phyloP scores from a whole-genome alignment of 345 rosid genomes.

The Eucalyptus rudis region DNA sequence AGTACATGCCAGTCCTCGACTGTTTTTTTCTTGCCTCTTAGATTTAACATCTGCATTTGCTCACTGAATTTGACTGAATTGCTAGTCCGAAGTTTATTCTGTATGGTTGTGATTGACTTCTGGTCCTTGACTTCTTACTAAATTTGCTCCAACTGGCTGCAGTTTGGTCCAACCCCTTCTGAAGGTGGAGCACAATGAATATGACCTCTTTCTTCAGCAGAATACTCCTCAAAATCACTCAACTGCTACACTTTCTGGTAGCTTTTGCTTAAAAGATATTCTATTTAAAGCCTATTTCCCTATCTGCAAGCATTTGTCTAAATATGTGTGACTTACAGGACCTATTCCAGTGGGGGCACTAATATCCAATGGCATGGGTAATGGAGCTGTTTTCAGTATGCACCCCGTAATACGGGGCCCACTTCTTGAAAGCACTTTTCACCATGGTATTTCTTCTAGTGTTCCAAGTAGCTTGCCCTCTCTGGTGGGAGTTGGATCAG shows the following conservation, averaged over 20 bases:
- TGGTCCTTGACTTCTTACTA: background rate
- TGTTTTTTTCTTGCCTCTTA: background rate
- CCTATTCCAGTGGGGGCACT: background rate
- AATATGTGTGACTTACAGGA: slow-evolving; percentile 8
- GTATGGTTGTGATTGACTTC: background rate
- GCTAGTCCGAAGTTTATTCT: background rate
- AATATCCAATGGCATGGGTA: slow-evolving; percentile 11
- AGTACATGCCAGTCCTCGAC: background rate
- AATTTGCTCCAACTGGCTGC: background rate
- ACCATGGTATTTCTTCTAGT: slow-evolving; percentile 28
- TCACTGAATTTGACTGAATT: background rate
- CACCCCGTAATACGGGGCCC: slow-evolving; percentile 8
- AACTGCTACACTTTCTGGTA: slow-evolving; percentile 23
- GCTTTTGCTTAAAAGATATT: background rate
- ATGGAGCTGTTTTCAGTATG: slow-evolving; percentile 10
- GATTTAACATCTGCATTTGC: background rate
- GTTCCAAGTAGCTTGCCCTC: slow-evolving; percentile 31
- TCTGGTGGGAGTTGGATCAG: slow-evolving; percentile 17
- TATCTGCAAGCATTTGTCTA: background rate
- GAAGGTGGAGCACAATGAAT: slow-evolving; percentile 14
- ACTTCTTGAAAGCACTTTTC: slow-evolving; percentile 12
- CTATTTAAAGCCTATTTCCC: background rate
- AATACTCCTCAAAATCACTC: slow-evolving; percentile 16
- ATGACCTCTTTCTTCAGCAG: slow-evolving; percentile 6
- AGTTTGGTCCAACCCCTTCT: slow-evolving; percentile 16